phyloP scores from a whole-genome alignment of 768 basidiomycete genomes.

The Hygrophorus russula region DNA sequence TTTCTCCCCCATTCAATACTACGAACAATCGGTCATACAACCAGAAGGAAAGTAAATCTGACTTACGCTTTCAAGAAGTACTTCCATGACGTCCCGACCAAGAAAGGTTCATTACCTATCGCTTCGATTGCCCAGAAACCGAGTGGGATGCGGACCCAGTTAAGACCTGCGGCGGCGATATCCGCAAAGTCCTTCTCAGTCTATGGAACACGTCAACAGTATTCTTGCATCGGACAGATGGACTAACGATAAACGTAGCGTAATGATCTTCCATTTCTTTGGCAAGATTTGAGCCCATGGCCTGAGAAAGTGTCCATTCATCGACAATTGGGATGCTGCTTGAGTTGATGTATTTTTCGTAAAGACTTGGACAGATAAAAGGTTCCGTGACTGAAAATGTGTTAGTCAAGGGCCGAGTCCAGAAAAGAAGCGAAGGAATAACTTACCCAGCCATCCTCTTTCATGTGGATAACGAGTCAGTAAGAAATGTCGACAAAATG shows the following conservation, averaged over 20 bases:
- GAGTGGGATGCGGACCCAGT: conserved; percentile 79
- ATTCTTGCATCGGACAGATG: background rate
- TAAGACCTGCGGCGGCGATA: conserved; percentile 73
- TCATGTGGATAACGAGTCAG: conserved; percentile 30
- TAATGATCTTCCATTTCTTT: conserved; percentile 72
- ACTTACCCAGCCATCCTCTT: conserved; percentile 36
- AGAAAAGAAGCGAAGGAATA: conserved; percentile 1
- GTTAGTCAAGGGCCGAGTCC: background rate
- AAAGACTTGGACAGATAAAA: conserved; percentile 62
- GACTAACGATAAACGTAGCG: conserved; percentile 68
- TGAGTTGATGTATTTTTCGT: conserved; percentile 45
- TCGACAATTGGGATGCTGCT: conserved; percentile 39
- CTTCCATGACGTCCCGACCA: conserved; percentile 67
- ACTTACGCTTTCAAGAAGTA: conserved; percentile 38
- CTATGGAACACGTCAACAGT: conserved; percentile 19
- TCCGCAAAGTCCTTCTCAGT: conserved; percentile 65
- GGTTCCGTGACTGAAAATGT: conserved; percentile 50
- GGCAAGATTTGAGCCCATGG: conserved; percentile 56
- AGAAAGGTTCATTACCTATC: conserved; percentile 67
- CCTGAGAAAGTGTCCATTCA: conserved; percentile 65
- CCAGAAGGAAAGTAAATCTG: conserved; percentile 3
- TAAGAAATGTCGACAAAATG: conserved; percentile 1
- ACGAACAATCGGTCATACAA: conserved; percentile 6
- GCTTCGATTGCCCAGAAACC: conserved; percentile 85
- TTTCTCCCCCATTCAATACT: conserved; percentile 81